Percentiles rank a stretch among this genome's conserved stretches.
phyloP scores from a whole-genome alignment of 352 stramenopile species.

The Phytophthora podocarpi region DNA sequence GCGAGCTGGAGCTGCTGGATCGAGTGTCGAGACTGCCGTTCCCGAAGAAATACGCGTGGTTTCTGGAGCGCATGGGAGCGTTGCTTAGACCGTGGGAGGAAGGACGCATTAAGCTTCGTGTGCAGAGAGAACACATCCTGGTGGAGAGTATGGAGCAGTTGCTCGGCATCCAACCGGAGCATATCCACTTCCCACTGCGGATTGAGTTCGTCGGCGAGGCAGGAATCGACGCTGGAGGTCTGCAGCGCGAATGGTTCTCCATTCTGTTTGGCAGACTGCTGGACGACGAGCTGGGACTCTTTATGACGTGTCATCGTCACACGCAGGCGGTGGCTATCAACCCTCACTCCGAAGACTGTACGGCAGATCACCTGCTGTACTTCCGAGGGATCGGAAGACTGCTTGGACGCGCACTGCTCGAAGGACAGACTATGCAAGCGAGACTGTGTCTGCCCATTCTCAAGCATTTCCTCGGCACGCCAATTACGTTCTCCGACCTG shows the following conservation, averaged over 20 bases:
- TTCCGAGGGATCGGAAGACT: slow-evolving; percentile 78
- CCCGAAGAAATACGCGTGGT: slow-evolving; percentile 84
- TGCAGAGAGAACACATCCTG: slow-evolving; percentile 74
- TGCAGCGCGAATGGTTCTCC: slow-evolving; percentile 85
- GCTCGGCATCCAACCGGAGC: slow-evolving; percentile 69
- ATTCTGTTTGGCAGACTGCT: slow-evolving; percentile 78
- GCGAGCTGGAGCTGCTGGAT: slow-evolving; percentile 69
- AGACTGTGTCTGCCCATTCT: slow-evolving; percentile 76
- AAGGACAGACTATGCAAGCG: slow-evolving; percentile 78
- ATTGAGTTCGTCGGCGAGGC: slow-evolving; percentile 89
- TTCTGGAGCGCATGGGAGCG: slow-evolving; percentile 72
- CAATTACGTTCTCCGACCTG: slow-evolving; percentile 83
- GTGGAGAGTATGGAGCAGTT: slow-evolving; percentile 86
- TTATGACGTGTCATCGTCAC: slow-evolving; percentile 76
- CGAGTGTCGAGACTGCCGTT: slow-evolving; percentile 73
- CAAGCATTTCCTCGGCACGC: slow-evolving; percentile 81
- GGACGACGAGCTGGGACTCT: slow-evolving; percentile 69
- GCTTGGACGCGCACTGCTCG: slow-evolving; percentile 68
- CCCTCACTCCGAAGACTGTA: slow-evolving; percentile 74
- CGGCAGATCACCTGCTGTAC: slow-evolving; percentile 87
- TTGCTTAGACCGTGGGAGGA: slow-evolving; percentile 78
- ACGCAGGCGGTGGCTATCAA: slow-evolving; percentile 80
- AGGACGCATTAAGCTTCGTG: slow-evolving; percentile 82
- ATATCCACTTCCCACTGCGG: slow-evolving; percentile 80
- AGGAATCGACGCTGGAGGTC: slow-evolving; percentile 74